Conservation (phyloP, 192 early-diverging fungal species). For the Lobulomyces angularis region DNA sequence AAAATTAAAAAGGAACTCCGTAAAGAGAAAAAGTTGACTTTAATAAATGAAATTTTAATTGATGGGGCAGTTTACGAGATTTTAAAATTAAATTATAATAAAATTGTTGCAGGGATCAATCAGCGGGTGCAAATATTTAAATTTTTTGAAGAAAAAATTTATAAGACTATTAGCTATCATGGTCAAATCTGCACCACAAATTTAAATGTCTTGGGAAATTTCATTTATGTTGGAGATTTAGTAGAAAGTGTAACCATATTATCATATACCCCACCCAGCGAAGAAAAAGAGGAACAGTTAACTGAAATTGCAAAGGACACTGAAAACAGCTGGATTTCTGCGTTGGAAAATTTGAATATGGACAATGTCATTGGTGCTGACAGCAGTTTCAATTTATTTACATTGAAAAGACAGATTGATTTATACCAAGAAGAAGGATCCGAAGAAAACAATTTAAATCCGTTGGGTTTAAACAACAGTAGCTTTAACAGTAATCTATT, state of each 20-base stretch:
- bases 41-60: conserved; percentile 35
- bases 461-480: too few relatives aligned
- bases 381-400: conserved; percentile 42
- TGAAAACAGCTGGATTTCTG: conserved; percentile 50
- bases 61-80: conserved; percentile 56
- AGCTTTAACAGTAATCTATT: too few relatives aligned
- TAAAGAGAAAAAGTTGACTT: conserved; percentile 26
- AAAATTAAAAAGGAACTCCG: too few relatives aligned
- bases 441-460: too few relatives aligned
- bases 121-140: conserved; percentile 9
- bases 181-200: conserved; percentile 46
- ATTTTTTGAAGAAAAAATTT: conserved; percentile 1
- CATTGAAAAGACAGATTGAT: conserved; percentile 38
- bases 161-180: conserved; percentile 16
- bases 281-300: conserved; percentile 17
- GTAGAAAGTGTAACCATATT: conserved; percentile 64
- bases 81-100: conserved; percentile 40
- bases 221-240: conserved; percentile 69
- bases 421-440: conserved; percentile 31
- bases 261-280: conserved; percentile 17
- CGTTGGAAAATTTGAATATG: conserved; percentile 43
- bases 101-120: conserved; percentile 58
- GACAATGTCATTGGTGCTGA: conserved; percentile 53
- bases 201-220: conserved; percentile 50
- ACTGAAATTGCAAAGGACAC: conserved; percentile 47